phyloP scores from a whole-genome alignment of 306 rosid genomes.

The Trifolium subterraneum region DNA sequence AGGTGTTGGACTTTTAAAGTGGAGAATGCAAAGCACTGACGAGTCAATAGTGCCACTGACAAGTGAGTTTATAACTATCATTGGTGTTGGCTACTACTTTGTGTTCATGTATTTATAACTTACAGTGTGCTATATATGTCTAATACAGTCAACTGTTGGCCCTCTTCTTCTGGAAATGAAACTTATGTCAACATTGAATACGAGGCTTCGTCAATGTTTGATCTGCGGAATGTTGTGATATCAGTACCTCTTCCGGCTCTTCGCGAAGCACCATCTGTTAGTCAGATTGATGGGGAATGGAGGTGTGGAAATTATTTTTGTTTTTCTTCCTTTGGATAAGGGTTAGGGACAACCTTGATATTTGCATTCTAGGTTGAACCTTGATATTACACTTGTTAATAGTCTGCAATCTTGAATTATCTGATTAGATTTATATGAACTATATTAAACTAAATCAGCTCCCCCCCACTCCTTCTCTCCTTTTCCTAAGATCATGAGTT shows the following conservation, averaged over 20 bases:
- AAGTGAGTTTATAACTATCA: constrained; percentile 56
- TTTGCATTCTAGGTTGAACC: constrained; percentile 6
- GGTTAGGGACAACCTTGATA: constrained; percentile 8
- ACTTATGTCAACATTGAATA: constrained; percentile 94
- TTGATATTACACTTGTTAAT: constrained; percentile 7
- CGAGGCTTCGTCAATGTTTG: constrained; percentile 87
- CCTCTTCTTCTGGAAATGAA: constrained; percentile 91
- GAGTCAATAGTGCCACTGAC: constrained; percentile 85
- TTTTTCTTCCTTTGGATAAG: constrained; percentile 21
- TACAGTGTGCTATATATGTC: constrained; percentile 25
- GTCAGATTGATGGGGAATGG: constrained; percentile 89
- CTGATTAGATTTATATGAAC: constrained; percentile 22
- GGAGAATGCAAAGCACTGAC: constrained; percentile 93
- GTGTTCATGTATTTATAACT: constrained; percentile 31
- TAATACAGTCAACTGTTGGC: constrained; percentile 97
- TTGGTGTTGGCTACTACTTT: constrained; percentile 14
- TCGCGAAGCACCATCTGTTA: constrained; percentile 85
- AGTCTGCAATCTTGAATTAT: background rate
- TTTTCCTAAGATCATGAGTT: background rate
- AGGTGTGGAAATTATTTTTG: constrained; percentile 49
- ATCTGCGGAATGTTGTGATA: constrained; percentile 71
- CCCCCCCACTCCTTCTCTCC: background rate
- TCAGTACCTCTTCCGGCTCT: constrained; percentile 96
- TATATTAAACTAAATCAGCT: background rate
- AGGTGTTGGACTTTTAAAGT: constrained; percentile 86